Conservation (phyloP, 805 yeast genomes). For the Yarrowia osloensis region DNA sequence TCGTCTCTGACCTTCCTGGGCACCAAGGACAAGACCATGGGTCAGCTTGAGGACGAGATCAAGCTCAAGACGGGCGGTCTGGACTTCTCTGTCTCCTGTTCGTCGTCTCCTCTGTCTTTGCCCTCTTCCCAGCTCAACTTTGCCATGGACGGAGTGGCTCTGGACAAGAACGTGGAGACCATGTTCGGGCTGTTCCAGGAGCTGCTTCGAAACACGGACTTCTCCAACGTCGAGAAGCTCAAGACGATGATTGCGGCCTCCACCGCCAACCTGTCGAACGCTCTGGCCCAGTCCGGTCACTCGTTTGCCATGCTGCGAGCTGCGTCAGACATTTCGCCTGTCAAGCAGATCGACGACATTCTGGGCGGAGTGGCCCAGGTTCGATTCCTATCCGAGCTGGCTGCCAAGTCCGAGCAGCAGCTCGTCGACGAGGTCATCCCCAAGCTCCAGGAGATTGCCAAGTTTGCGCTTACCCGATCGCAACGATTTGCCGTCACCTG, state of each 20-base stretch:
- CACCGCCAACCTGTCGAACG: slow-evolving; percentile 74
- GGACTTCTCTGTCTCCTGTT: slow-evolving; percentile 58
- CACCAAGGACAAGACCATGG: slow-evolving; percentile 68
- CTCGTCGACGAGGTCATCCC: slow-evolving; percentile 61
- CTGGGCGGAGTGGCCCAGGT: slow-evolving; percentile 79
- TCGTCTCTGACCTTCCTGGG: slow-evolving; percentile 85
- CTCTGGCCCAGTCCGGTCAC: slow-evolving; percentile 87
- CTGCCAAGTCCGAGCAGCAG: slow-evolving; percentile 52
- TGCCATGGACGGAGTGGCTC: slow-evolving; percentile 64
- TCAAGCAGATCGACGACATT: slow-evolving; percentile 61
- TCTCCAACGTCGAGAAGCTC: slow-evolving; percentile 65
- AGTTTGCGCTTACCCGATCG: slow-evolving; percentile 32
- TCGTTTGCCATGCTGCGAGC: slow-evolving; percentile 71
- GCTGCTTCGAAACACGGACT: slow-evolving; percentile 68
- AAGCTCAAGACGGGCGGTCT: slow-evolving; percentile 85
- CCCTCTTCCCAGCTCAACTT: slow-evolving; percentile 56
- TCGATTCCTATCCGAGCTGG: slow-evolving; percentile 63
- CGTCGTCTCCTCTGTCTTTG: slow-evolving; percentile 51
- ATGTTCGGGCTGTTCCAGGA: slow-evolving; percentile 69
- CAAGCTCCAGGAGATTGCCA: slow-evolving; percentile 48
- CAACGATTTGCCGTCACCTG: slow-evolving; percentile 38
- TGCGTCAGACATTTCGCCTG: slow-evolving; percentile 60
- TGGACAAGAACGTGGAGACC: slow-evolving; percentile 61
- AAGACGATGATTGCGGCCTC: slow-evolving; percentile 69
- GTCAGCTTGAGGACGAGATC: slow-evolving; percentile 81